A percentile compares a stretch with the other conserved stretches of the same genome.
These are phyloP conservation scores for Dactylonectria estremocensis DNA, from an alignment of 2,329 filamentous ascomycete species.

Conservation along the genomic window DNA sequence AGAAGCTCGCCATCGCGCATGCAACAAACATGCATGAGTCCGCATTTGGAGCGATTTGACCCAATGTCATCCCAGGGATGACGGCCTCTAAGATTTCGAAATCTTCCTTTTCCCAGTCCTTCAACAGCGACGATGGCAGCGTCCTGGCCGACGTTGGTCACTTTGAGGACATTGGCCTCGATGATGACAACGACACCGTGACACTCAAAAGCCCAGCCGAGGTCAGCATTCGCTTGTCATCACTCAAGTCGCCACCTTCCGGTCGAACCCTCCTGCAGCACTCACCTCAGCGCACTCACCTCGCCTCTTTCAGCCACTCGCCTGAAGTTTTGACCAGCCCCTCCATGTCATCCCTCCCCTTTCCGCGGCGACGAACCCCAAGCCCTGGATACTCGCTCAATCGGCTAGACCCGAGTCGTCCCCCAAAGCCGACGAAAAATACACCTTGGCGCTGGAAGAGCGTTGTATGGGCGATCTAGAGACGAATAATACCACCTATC, in stretches of 20 bases:
- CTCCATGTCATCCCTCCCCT: conserved; percentile 57
- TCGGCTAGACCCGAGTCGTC: conserved; percentile 59
- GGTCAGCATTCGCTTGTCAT: conserved; percentile 56
- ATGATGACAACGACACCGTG: conserved; percentile 71
- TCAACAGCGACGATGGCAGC: conserved; percentile 80
- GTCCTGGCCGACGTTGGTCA: conserved; percentile 82
- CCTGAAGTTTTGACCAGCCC: conserved; percentile 46
- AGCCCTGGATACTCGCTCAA: conserved; percentile 66
- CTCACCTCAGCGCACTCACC: conserved; percentile 58
- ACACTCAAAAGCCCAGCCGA: conserved; percentile 67
- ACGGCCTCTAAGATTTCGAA: conserved; percentile 90
- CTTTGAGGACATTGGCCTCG: conserved; percentile 94
- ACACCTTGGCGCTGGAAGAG: no score
- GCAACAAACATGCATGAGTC: no score
- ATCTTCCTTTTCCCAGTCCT: conserved; percentile 89
- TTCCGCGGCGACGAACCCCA: conserved; percentile 63
- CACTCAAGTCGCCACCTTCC: conserved; percentile 48
- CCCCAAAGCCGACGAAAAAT: conserved; percentile 58
- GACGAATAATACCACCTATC: no score
- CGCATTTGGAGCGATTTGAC: no score
- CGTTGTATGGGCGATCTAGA: no score
- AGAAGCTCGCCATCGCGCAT: no score
- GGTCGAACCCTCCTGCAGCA: conserved; percentile 61
- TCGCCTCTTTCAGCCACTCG: conserved; percentile 52
- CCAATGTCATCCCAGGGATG: conserved; percentile 78